phyloP scores from a whole-genome alignment of 1,284 basidiomycete species.

The Cerrena zonata region DNA sequence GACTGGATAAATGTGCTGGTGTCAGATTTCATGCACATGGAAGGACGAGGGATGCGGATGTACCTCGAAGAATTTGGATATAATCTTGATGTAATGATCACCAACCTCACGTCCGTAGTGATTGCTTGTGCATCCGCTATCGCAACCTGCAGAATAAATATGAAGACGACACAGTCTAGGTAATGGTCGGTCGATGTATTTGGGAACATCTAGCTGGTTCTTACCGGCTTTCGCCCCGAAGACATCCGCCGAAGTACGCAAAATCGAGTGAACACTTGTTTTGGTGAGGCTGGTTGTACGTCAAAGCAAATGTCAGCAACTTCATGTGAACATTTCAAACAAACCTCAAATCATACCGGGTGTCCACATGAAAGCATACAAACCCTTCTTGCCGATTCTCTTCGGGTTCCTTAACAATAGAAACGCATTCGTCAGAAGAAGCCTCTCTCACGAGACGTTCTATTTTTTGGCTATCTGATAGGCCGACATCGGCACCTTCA shows the following conservation, averaged over 20 bases:
- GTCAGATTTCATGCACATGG: neutral
- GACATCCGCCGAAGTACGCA: conserved; percentile 61
- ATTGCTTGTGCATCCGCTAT: too few relatives aligned
- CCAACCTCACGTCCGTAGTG: conserved; percentile 48
- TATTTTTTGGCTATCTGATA: conserved; percentile 34
- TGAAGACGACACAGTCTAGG: conserved; percentile 69
- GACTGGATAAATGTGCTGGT: too few relatives aligned
- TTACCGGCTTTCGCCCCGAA: conserved; percentile 62
- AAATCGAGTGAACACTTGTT: conserved; percentile 72
- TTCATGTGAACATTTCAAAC: conserved; percentile 2
- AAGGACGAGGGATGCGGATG: conserved; percentile 1
- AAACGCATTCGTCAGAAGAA: conserved; percentile 76
- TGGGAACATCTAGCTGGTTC: conserved; percentile 65
- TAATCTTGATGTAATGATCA: conserved; percentile 57
- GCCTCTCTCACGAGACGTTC: conserved; percentile 66
- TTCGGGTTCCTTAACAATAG: too few relatives aligned
- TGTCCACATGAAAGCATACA: conserved; percentile 70
- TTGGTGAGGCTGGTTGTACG: conserved; percentile 45
- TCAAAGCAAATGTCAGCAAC: conserved; percentile 9
- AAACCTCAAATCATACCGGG: conserved; percentile 41
- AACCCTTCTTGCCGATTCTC: conserved; percentile 71
- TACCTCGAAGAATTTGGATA: conserved; percentile 47
- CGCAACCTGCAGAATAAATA: conserved; percentile 47
- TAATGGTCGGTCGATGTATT: conserved; percentile 70
- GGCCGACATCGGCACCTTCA: conserved; percentile 26